phyloP scores from a whole-genome alignment of 2,329 filamentous ascomycete genomes.

The Chalara sp. region DNA sequence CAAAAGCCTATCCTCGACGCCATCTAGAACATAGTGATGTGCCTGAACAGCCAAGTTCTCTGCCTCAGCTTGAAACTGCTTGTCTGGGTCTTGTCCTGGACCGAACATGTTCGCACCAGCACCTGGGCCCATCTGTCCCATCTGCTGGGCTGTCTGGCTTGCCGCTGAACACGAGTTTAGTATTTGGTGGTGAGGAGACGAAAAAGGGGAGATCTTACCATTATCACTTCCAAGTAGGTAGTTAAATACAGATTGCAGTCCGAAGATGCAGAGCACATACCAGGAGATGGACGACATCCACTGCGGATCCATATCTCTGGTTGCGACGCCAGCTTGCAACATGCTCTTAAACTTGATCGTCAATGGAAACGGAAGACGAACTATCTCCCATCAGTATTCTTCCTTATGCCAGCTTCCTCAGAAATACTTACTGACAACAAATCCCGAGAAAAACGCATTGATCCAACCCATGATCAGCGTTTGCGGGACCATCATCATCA shows the following conservation, averaged over 20 bases:
- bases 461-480: conserved; percentile 99
- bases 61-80: conserved; percentile 85
- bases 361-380: conserved; percentile 95
- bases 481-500: conserved; percentile 99
- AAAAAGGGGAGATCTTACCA: conserved; percentile 46
- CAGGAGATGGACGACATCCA: conserved; percentile 99
- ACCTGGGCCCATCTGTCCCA: conserved; percentile 66
- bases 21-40: conserved; percentile 85
- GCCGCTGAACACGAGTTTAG: conserved; percentile 54
- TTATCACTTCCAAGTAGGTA: conserved; percentile 96
- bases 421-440: conserved; percentile 75
- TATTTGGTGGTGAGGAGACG: background rate
- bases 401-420: background rate
- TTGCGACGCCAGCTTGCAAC: conserved; percentile 94
- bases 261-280: conserved; percentile 98
- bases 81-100: conserved; percentile 89
- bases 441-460: conserved; percentile 97
- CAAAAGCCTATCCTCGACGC: conserved; percentile 79
- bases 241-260: conserved; percentile 93
- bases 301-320: conserved; percentile 89
- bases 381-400: conserved; percentile 34
- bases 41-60: conserved; percentile 95
- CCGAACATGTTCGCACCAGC: conserved; percentile 68
- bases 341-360: conserved; percentile 99
- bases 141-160: conserved; percentile 82